A percentile compares a stretch with the other conserved stretches of the same genome.
phyloP scores from a whole-genome alignment of 805 yeast genomes.

The Suhomyces pyralidae region DNA sequence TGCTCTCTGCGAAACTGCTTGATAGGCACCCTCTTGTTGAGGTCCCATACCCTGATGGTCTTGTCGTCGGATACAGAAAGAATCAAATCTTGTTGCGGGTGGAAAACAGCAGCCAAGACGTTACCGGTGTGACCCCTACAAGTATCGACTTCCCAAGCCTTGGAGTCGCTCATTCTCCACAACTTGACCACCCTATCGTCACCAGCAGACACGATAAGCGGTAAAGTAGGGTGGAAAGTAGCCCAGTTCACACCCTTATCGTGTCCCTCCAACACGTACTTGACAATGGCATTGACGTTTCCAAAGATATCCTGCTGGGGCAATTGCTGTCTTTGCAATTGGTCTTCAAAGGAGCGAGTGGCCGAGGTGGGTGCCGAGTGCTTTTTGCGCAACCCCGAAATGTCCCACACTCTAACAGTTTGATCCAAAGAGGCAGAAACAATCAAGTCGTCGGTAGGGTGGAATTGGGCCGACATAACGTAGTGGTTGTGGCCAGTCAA shows the following conservation, averaged over 20 bases:
- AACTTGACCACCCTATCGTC: slow-evolving; percentile 93
- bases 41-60: slow-evolving; percentile 95
- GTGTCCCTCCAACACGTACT: slow-evolving; percentile 95
- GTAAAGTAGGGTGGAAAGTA: slow-evolving; percentile 93
- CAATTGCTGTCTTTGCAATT: slow-evolving; percentile 57
- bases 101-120: slow-evolving; percentile 85
- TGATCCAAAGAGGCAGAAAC: slow-evolving; percentile 96
- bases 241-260: slow-evolving; percentile 99
- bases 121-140: slow-evolving; percentile 97
- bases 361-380: slow-evolving; percentile 75
- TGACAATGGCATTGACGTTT: slow-evolving; percentile 88
- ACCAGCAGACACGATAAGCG: slow-evolving; percentile 91
- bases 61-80: slow-evolving; percentile 94
- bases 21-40: slow-evolving; percentile 88
- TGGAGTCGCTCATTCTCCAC: slow-evolving; percentile 96
- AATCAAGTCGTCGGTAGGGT: slow-evolving; percentile 89
- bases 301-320: slow-evolving; percentile 94
- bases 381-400: slow-evolving; percentile 88
- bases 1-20: slow-evolving; percentile 91
- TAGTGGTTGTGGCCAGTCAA: slow-evolving; percentile 98
- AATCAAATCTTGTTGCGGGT: slow-evolving; percentile 88
- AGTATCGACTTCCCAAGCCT: slow-evolving; percentile 99
- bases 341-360: slow-evolving; percentile 56
- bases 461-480: slow-evolving; percentile 97
- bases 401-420: slow-evolving; percentile 99